Base-by-base conservation (phyloP, 139 green algal genomes). In the Chlorella sorokiniana region DNA sequence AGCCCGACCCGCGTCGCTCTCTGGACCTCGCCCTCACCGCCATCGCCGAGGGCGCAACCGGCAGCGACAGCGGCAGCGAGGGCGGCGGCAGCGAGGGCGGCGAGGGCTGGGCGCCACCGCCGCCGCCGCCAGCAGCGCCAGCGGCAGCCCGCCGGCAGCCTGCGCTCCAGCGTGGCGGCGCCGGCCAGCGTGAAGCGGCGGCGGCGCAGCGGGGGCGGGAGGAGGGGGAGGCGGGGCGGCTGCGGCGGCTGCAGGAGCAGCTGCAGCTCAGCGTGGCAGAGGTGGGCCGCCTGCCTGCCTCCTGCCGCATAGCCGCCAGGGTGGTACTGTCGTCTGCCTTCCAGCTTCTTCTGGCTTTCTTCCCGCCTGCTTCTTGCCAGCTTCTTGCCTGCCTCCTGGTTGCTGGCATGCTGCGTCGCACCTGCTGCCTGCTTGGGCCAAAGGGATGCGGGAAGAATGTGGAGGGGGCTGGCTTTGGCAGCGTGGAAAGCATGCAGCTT, bases 171-270 rank as follows among this genome's bases (percentile, higher is more conserved):
- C 56, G 56, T 10, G 18, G 22, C 22, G 18, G 22, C 56, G 16
- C 18, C 56, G 56, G 22, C 18, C n/a, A n/a, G 18, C 16, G n/a
- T 16, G 18, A 65, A 65, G 56, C 56, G 56, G 56, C 25, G 29
- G 54, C 35, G 11, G 48, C 44, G 2, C 44, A 16, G 56, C 56
- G 56, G 56, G 6, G 56, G 18, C 6, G 56, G 56, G 18, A 51
- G 71, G 16, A 25, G 22, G 10, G 38, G 65, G 73, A 69, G 38
- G 18, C 52, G 51, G 73, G 38, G 9, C 51, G 37, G 45, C 37
- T 79, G 73, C 35, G 33, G 54, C 37, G 25, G 20, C 73, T 69
- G 73, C 73, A 79, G 29, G 73, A 69, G 37, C 73, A 79, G 73
- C 73, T 79, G 73, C 23, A 51, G 37, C 0, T 37, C 11, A 69